Base-by-base conservation (phyloP, 495 filamentous ascomycete species). In the Talaromyces proteolyticus region DNA sequence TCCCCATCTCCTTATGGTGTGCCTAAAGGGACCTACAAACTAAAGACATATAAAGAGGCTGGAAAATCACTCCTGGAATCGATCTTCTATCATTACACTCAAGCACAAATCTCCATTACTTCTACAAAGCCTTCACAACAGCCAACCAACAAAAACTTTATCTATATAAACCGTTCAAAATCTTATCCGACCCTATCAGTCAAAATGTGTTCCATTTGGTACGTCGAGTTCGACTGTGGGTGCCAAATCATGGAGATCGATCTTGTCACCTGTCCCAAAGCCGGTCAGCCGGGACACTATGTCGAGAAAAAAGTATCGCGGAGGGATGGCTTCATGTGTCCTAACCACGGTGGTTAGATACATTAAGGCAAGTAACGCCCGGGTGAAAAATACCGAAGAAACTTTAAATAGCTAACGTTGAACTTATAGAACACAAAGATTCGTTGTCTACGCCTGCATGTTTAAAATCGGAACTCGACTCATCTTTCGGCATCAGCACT, bases 141-240 rank as follows among this genome's bases (percentile, higher is more conserved):
- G 19, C 42, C 44, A 40, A 47, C 44, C 45, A 42, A 44, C 39
- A 43, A 39, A 6, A 12, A 41, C 40, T 52, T 12, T 42, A 23
- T 49, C 26, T 36, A 45, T n/a, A n/a, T n/a, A n/a, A n/a, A n/a
- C n/a, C n/a, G n/a, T n/a, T n/a, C n/a, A n/a, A n/a, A n/a, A n/a
- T n/a, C n/a, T n/a, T n/a, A 39, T 11, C 26, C 22, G 41, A 23
- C 3, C n/a, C 23, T 47, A 47, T 12, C 29, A 17, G 51, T 25
- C 57, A 64, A 19, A 23, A 72, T 73, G 69, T 73, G 69, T 46
- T 72, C 65, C 2, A 47, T 68, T 36, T 74, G 72, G 51, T 69
- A 68, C 51, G 62, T 64, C 57, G 53, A 67, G 19, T 74, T 68
- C 57, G 68, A 69, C 53, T 74, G 69, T 52, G 68, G 68, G 21